These are phyloP conservation scores for Pythium diclinum DNA, from an alignment of 352 stramenopile species.

Conservation along the genomic window DNA sequence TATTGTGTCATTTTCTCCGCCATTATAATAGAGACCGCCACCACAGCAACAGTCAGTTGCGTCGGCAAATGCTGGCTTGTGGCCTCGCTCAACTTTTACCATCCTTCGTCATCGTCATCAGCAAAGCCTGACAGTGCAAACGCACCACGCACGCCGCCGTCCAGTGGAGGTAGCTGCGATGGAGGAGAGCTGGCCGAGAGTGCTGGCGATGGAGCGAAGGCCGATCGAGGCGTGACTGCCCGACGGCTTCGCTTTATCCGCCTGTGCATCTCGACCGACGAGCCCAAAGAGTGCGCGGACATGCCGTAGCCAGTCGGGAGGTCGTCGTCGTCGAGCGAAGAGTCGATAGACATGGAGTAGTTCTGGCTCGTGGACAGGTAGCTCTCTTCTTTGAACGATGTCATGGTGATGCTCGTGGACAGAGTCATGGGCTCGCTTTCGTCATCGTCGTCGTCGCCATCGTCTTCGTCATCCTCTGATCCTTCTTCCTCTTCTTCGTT, in stretches of 20 bases:
- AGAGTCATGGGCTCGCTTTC: conserved; percentile 61
- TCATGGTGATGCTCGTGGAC: conserved; percentile 42
- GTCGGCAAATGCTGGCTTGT: too few relatives aligned
- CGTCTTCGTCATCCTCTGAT: conserved; percentile 26
- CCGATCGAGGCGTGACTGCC: conserved; percentile 11
- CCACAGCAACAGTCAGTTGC: too few relatives aligned
- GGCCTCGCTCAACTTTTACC: conserved; percentile 21
- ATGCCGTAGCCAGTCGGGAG: conserved; percentile 16
- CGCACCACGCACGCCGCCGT: conserved; percentile 23
- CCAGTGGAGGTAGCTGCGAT: conserved; percentile 57
- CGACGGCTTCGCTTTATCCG: conserved; percentile 24
- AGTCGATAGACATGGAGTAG: conserved; percentile 55
- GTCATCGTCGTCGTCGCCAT: conserved; percentile 30
- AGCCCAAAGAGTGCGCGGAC: conserved; percentile 10
- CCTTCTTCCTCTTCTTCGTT: conserved; percentile 47
- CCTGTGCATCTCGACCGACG: background rate
- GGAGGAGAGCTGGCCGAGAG: conserved; percentile 67
- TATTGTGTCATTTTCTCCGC: too few relatives aligned
- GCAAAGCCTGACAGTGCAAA: conserved; percentile 66
- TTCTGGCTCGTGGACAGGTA: conserved; percentile 47
- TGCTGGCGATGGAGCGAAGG: conserved; percentile 62
- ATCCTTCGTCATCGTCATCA: conserved; percentile 61
- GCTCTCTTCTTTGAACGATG: conserved; percentile 43
- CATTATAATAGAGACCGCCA: too few relatives aligned
- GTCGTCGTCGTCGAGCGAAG: conserved; percentile 48